Evolutionary conservation across 176 grass and related monocot species (phyloP).

Genomic region (Urochloa ruziziensis): DNA sequence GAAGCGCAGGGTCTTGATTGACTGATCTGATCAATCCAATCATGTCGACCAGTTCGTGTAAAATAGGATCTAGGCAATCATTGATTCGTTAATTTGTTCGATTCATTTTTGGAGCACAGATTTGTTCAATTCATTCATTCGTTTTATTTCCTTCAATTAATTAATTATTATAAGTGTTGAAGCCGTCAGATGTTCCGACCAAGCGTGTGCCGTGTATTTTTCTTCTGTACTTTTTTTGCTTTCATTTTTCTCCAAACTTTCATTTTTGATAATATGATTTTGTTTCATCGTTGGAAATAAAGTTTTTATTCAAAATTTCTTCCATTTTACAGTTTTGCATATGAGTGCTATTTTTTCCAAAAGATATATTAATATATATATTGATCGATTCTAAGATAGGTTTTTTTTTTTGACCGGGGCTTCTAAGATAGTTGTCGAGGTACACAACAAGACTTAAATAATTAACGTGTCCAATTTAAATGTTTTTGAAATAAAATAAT

Average conservation of each 20-base stretch:
- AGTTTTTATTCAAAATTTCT: neutral
- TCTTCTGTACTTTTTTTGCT: neutral
- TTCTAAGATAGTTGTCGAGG: no score
- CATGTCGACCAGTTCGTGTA: neutral
- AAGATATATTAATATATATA: no score
- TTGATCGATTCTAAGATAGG: no score
- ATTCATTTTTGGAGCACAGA: neutral
- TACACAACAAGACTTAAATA: no score
- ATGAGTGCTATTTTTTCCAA: neutral
- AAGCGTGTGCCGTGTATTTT: neutral
- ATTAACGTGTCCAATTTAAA: no score
- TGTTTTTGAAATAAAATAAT: no score
- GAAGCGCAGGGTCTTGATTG: constrained; percentile 35
- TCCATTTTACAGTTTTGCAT: neutral
- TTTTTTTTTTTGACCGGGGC: no score
- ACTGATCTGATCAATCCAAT: neutral
- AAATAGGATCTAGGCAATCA: neutral
- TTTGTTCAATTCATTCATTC: neutral
- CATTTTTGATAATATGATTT: neutral
- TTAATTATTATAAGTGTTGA: neutral
- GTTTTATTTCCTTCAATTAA: neutral
- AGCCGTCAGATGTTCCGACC: neutral
- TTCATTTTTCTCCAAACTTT: neutral
- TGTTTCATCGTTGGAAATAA: neutral
- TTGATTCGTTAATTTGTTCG: neutral